These are phyloP conservation scores for Trypanosoma conorhini DNA, from an alignment of 208 protist species.

Conservation along the genomic window DNA sequence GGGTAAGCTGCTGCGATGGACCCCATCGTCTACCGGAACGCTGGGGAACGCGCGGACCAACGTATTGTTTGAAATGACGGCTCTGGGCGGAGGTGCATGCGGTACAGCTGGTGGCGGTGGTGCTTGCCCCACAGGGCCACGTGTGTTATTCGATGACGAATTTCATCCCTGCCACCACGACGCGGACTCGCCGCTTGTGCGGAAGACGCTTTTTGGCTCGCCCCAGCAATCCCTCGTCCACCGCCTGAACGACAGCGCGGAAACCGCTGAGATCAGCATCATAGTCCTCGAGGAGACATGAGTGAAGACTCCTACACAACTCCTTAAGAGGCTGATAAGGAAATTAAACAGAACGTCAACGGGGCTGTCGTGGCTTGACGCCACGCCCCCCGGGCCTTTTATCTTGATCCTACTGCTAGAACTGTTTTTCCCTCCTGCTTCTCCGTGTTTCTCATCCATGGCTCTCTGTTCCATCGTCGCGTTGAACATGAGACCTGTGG, in stretches of 20 bases:
- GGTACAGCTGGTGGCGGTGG: neutral
- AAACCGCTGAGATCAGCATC: neutral
- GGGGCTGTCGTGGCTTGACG: neutral
- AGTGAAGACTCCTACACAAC: neutral
- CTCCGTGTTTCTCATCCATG: too few species aligned
- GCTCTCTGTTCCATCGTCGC: too few species aligned
- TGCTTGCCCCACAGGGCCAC: neutral
- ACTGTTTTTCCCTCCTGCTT: neutral
- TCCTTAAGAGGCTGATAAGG: neutral
- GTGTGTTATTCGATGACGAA: slow-evolving; percentile 11
- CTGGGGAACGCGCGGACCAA: slow-evolving; percentile 17
- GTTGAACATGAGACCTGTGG: too few species aligned
- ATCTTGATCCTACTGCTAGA: neutral
- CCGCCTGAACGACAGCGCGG: slow-evolving; percentile 7
- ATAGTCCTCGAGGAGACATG: neutral
- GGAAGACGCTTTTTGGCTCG: slow-evolving; percentile 20
- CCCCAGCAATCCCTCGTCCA: slow-evolving; percentile 4
- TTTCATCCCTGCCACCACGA: neutral
- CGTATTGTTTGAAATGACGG: slow-evolving; percentile 14
- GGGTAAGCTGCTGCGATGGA: neutral
- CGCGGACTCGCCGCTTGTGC: slow-evolving; percentile 8
- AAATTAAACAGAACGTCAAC: neutral
- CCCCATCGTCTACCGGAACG: slow-evolving; percentile 7
- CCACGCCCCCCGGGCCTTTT: neutral
- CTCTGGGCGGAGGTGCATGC: neutral